A percentile compares a stretch with the other conserved stretches of the same genome.
Evolutionary conservation across 768 basidiomycete species (phyloP).

Genomic region (Mycena latifolia): DNA sequence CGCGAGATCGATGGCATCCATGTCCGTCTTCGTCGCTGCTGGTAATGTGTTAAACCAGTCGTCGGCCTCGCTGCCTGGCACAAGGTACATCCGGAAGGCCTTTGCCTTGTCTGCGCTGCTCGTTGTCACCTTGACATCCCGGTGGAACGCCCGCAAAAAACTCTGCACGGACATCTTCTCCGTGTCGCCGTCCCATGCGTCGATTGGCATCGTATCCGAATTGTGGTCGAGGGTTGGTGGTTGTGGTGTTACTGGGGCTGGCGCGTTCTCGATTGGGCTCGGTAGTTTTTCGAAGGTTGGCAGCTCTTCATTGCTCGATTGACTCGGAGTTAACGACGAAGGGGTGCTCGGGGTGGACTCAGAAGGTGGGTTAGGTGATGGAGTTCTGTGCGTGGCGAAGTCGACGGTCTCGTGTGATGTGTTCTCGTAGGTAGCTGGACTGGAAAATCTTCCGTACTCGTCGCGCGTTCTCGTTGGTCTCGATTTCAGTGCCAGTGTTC

Average conservation of each 20-base stretch:
- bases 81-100: constrained; percentile 7
- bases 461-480: constrained; percentile 5
- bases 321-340: background rate
- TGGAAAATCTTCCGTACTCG: background rate
- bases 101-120: constrained; percentile 8
- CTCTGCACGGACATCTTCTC: constrained; percentile 8
- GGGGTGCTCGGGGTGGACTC: background rate
- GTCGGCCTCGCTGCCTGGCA: constrained; percentile 1
- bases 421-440: background rate
- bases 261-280: background rate
- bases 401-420: background rate
- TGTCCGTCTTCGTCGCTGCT: background rate
- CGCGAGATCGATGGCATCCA: constrained; percentile 9
- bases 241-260: background rate
- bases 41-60: background rate
- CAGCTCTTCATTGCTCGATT: background rate
- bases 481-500: background rate
- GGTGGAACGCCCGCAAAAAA: constrained; percentile 12
- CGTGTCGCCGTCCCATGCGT: constrained; percentile 9
- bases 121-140: background rate
- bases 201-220: constrained; percentile 1
- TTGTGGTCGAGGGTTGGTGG: background rate
- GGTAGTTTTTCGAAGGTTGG: background rate
- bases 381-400: background rate
- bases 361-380: background rate